Evolutionary conservation across 495 filamentous ascomycete genomes (phyloP), one percentile per base, ranked within the genome.

Genomic region (Daldinia bambusicola): DNA sequence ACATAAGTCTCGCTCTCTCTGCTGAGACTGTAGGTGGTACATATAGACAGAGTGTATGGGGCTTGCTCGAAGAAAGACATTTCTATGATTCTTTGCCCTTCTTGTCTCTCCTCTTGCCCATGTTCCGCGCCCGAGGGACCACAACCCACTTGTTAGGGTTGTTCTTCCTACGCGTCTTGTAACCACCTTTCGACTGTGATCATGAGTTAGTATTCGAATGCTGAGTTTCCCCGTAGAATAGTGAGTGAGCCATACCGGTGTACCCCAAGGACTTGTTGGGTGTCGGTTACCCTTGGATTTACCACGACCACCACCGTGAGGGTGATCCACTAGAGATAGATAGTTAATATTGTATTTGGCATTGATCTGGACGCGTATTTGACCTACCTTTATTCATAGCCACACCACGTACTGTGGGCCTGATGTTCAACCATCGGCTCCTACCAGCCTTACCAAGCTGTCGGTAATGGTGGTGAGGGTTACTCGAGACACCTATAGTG

Each of bases 241-340:
- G 32, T 14, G 70, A 40, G 31, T 53, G 63, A 40, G 38, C 87
- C 92, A 79, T 91, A 97, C 94, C 81, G 93, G 93, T 77, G 88
- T 89, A 74, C 96, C 96, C 95, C 95, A 99, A 66, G 94, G 94
- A 83, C 93, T 97, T 77, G 93, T 92, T 50, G 96, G 94, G 77
- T 95, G 84, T 62, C 92, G 87, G 79, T 98, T 98, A 86, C 95
- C 94, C 91, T 99, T 98, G 26, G 93, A 97, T 84, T 99, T 99
- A 78, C 95, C 95, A 84, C 96, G 87, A 78, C 95, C 95, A 90
- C 95, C 95, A 87, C 95, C 95, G 81, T 99, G 95, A 72, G 95
- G 94, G 87, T 99, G 95, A 72, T 99, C 96, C 67, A 83, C 87
- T 89, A 65, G 51, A 69, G 14, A 66, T 8, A 12, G 34, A 18